Base-by-base conservation (phyloP, 2,329 filamentous ascomycete species). In the Nothopassalora personata region DNA sequence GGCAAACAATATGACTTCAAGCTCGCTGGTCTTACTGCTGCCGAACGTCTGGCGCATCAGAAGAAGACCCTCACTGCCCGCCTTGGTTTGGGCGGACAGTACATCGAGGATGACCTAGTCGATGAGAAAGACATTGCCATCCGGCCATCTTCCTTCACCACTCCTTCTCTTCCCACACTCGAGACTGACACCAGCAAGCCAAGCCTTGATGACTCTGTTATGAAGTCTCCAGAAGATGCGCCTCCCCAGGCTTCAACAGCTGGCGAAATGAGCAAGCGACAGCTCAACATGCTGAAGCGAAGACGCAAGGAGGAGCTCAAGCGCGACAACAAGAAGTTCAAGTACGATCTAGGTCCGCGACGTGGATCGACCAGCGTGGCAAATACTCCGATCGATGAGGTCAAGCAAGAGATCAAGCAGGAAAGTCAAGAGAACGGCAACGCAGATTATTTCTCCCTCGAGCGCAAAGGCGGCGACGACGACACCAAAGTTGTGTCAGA, bases 401-500 rank as follows among this genome's bases (percentile, higher is more conserved):
- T 87, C 60, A 87, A 87, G 67, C 72, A 81, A n/a, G 84, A 86
- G 63, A 77, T 81, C 56, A 82, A 83, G 55, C 74, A 78, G 34
- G 80, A 83, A 49, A 53, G 59, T 9, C 62, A 63, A 30, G 78
- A 79, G 65, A 85, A 84, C 15, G 78, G 67, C 79, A 66, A 65
- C 50, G 66, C 83, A 19, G 94, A 99, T 67, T 97, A 96, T 73
- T 97, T 99, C 75, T 95, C 86, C 31, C 81, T 97, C 15, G 93
- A 97, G 18, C 85, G 91, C 53, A 85, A 85, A 18, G 79, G 84
- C 34, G 87, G 88, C 3, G 92, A 97, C 62, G 94, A 99, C 71
- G 90, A 96, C 51, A 86, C 86, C 5, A 97, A 97, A 72, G 86
- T 99, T 15, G 89, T 97, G 28, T 90, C 91, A 48, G 94, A 99